A percentile compares a stretch with the other conserved stretches of the same genome.
These are phyloP conservation scores for Xylaria telfairii DNA, from an alignment of 495 filamentous ascomycete species.

Conservation along the genomic window DNA sequence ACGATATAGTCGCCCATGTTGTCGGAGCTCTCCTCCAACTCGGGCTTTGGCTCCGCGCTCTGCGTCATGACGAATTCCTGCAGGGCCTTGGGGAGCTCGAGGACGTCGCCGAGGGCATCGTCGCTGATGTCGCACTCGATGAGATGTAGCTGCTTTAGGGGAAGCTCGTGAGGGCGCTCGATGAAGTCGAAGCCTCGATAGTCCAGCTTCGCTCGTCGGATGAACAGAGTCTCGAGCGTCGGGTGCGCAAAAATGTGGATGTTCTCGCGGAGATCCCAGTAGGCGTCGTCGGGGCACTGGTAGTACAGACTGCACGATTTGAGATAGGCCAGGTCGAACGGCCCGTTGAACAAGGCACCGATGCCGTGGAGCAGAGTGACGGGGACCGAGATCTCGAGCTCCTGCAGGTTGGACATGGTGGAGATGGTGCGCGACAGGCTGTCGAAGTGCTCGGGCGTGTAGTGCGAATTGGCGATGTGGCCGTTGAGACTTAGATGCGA, in stretches of 20 bases:
- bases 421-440: conserved; percentile 39
- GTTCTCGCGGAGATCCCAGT: conserved; percentile 46
- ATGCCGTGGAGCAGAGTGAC: conserved; percentile 38
- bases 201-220: conserved; percentile 38
- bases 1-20: conserved; percentile 42
- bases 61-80: conserved; percentile 42
- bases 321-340: conserved; percentile 43
- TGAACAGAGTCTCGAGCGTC: conserved; percentile 40
- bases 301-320: conserved; percentile 42
- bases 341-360: conserved; percentile 42
- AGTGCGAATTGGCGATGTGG: conserved; percentile 26
- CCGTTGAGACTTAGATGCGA: conserved; percentile 34
- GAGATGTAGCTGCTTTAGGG: conserved; percentile 37
- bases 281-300: conserved; percentile 36
- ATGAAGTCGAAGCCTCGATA: conserved; percentile 39
- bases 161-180: conserved; percentile 39
- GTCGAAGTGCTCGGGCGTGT: conserved; percentile 29
- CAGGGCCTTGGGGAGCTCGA: conserved; percentile 37
- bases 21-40: conserved; percentile 40
- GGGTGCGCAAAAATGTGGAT: conserved; percentile 47
- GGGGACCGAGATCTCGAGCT: conserved; percentile 40
- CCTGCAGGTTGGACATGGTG: conserved; percentile 44
- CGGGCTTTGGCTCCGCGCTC: conserved; percentile 30
- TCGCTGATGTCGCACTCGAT: conserved; percentile 46
- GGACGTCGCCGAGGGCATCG: conserved; percentile 43